Conservation (phyloP, 306 rosid species). For the Psophocarpus tetragonolobus region DNA sequence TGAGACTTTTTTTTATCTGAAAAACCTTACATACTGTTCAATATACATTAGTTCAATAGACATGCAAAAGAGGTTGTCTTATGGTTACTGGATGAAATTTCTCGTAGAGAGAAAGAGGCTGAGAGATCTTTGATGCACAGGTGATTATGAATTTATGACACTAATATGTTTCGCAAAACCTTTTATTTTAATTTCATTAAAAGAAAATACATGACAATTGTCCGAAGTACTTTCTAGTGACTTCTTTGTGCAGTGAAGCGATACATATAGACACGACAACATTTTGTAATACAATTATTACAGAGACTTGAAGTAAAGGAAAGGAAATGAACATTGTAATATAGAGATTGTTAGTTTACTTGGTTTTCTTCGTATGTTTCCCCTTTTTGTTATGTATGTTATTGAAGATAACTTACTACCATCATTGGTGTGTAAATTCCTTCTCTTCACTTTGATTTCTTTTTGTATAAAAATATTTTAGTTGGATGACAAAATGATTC, state of each 20-base stretch:
- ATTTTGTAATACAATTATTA: not conserved
- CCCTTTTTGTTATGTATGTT: not conserved
- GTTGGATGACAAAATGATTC: not conserved
- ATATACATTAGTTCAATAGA: not conserved
- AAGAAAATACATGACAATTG: not conserved
- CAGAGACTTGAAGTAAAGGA: not conserved
- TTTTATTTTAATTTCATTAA: not conserved
- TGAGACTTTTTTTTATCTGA: not conserved
- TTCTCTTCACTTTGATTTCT: not conserved
- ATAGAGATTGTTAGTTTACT: not conserved
- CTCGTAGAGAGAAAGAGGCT: not conserved
- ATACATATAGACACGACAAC: not conserved
- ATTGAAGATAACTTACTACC: not conserved
- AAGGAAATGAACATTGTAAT: not conserved
- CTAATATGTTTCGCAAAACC: not conserved
- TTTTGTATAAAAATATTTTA: not conserved
- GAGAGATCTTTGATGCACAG: conserved; percentile 9
- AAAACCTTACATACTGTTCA: not conserved
- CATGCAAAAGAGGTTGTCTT: not conserved
- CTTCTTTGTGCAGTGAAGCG: not conserved
- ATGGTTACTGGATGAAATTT: not conserved
- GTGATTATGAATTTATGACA: not conserved
- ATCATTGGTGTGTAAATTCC: not conserved
- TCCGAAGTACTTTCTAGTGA: not conserved
- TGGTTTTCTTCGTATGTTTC: not conserved